Conservation (phyloP, 257 asterid genomes). For the Apocynum venetum region DNA sequence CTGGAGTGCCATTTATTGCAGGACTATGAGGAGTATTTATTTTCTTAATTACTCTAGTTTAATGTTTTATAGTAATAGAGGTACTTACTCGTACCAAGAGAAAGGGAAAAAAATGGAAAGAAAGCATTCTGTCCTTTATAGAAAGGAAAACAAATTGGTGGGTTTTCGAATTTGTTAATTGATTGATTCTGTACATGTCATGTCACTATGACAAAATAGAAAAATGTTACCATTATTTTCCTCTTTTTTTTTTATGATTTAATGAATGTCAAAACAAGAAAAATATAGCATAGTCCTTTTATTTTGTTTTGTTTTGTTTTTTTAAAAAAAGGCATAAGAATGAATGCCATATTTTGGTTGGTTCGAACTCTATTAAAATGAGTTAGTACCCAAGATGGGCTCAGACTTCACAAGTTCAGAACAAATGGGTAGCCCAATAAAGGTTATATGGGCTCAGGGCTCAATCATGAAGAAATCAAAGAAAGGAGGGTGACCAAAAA, state of each 20-base stretch:
- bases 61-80: not conserved
- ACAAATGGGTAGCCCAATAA: no score
- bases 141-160: not conserved
- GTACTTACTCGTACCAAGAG: not conserved
- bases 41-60: not conserved
- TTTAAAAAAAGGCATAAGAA: no score
- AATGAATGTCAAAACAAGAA: no score
- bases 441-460: no score
- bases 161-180: slow-evolving; percentile 28
- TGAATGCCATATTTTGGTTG: no score
- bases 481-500: no score
- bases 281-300: no score
- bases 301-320: no score
- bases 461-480: no score
- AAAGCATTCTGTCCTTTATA: not conserved
- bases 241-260: not conserved
- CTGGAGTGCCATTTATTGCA: slow-evolving; percentile 74
- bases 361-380: no score
- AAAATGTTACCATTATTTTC: slow-evolving; percentile 13
- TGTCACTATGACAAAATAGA: slow-evolving; percentile 44
- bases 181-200: slow-evolving; percentile 54
- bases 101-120: not conserved
- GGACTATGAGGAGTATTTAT: slow-evolving; percentile 38
- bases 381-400: no score
- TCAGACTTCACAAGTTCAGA: no score